These are phyloP conservation scores for Eucalyptus globulus DNA, from an alignment of 345 rosid genomes.

Conservation along the genomic window DNA sequence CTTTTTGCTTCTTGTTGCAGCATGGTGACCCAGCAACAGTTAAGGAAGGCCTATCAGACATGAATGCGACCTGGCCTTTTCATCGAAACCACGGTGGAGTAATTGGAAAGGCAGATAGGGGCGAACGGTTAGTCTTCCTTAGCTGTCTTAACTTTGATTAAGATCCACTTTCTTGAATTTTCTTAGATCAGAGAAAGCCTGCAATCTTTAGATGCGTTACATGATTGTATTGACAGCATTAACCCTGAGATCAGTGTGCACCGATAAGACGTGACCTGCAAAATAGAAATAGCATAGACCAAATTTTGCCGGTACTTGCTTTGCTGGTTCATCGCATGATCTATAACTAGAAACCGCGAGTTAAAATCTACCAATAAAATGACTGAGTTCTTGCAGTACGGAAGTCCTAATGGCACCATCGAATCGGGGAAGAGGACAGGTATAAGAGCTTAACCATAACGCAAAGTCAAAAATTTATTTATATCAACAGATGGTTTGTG, in stretches of 20 bases:
- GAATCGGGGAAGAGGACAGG: neutral
- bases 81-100: neutral
- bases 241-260: neutral
- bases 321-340: neutral
- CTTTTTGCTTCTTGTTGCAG: neutral
- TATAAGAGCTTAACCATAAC: neutral
- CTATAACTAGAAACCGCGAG: neutral
- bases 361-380: neutral
- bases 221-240: neutral
- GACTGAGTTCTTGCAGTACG: neutral
- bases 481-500: neutral
- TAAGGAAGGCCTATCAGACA: neutral
- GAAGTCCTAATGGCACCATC: neutral
- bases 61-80: neutral
- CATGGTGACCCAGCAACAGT: neutral
- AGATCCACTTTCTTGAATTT: neutral
- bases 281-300: neutral
- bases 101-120: neutral
- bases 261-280: neutral
- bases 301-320: neutral
- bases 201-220: neutral
- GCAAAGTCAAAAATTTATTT: neutral
- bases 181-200: neutral
- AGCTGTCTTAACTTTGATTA: neutral
- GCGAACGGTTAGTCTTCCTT: neutral